Base-by-base conservation (phyloP, 2,329 filamentous ascomycete genomes). In the Penicillium thymicola region DNA sequence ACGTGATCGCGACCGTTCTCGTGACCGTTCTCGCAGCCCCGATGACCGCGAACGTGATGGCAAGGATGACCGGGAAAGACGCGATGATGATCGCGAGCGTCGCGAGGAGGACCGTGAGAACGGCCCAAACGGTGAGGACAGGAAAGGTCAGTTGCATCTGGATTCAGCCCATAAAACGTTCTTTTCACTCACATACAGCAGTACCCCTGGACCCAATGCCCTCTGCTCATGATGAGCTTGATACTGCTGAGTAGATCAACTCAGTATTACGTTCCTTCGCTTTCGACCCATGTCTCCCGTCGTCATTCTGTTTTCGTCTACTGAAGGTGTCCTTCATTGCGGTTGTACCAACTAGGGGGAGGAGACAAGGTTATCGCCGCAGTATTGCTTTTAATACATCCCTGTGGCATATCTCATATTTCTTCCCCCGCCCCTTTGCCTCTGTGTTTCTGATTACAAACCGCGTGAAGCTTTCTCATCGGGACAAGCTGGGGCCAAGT, bases 181-280 rank as follows among this genome's bases (percentile, higher is more conserved):
- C 13, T 28, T 41, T 46, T 52, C 32, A 34, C 54, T 56, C 40
- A 56, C 30, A 32, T 36, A n/a, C 16, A 21, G 21, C 66, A 76
- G 78, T 76, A 66, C 74, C 84, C 72, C 79, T 88, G 68, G 91
- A 95, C 65, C 90, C 89, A 68, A 89, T 90, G 65, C 85, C 90
- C 61, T 87, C 90, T 62, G 88, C 86, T 67, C 91, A 96, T 71
- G 94, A 99, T 75, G 94, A 99, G 72, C 85, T 97, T 72, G 94
- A 99, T 75, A 92, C 94, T 71, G 93, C 92, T 70, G 94, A 97
- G 79, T 86, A 81, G 74, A 71, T 73, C 63, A 52, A 60, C 56
- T 66, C 63, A 57, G 61, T 59, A 47, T 44, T 41, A 55, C 55
- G 56, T 57, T 50, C 30, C 30, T 37, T 44, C 49, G 30, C 37